Percentiles rank a stretch among this genome's conserved stretches.
Conservation (phyloP, 805 yeast genomes). For the Aciculoconidium aculeatum region DNA sequence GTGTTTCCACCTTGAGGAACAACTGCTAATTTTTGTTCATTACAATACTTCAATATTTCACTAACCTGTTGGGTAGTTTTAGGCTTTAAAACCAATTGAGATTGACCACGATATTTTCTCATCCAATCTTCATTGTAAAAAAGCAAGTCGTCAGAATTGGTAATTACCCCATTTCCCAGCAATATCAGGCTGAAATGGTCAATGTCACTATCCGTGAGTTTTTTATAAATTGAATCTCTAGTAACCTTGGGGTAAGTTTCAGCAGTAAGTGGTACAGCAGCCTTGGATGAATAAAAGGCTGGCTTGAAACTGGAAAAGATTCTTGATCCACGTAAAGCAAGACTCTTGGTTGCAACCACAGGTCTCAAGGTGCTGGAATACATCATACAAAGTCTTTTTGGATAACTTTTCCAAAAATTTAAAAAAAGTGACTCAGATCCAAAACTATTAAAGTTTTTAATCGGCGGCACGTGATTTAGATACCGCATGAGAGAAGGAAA, state of each 20-base stretch:
- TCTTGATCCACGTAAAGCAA: no score
- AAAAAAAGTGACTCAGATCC: no score
- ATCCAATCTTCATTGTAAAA: conserved; percentile 88
- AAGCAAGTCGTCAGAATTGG: conserved; percentile 57
- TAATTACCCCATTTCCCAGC: conserved; percentile 43
- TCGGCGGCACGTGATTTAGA: no score
- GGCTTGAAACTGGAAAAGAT: no score
- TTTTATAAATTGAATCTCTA: conserved; percentile 46
- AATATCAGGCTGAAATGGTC: conserved; percentile 56
- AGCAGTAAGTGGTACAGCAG: conserved; percentile 51
- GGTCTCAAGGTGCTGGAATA: no score
- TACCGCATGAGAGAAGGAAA: no score
- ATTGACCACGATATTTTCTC: conserved; percentile 88
- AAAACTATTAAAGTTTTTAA: no score
- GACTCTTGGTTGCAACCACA: no score
- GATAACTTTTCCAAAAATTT: no score
- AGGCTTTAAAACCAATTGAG: conserved; percentile 76
- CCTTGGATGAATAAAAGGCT: conserved; percentile 16
- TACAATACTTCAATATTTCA: conserved; percentile 72
- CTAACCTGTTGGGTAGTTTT: conserved; percentile 74
- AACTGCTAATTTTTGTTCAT: conserved; percentile 68
- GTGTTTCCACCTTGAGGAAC: conserved; percentile 98
- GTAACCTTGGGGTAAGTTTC: conserved; percentile 61
- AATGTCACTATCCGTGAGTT: conserved; percentile 52
- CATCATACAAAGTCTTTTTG: no score